A percentile compares a stretch with the other conserved stretches of the same genome.
phyloP scores from a whole-genome alignment of 768 basidiomycete genomes.

The Suillus placidus region DNA sequence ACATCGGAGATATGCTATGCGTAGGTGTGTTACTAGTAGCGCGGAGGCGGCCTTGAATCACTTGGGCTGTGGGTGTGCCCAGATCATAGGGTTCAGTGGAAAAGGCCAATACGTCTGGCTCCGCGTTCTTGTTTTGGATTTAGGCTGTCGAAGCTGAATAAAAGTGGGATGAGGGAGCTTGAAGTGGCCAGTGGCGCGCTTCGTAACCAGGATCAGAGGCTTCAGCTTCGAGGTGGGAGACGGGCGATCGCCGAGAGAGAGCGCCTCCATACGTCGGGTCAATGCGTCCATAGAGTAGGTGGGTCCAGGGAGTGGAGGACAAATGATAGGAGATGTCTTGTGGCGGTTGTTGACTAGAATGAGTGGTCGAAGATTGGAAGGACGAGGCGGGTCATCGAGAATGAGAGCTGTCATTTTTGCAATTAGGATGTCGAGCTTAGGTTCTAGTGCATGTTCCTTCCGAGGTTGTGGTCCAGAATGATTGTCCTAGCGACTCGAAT shows the following conservation, averaged over 20 bases:
- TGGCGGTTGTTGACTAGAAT: background rate
- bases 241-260: background rate
- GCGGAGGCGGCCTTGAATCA: background rate
- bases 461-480: background rate
- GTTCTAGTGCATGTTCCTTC: background rate
- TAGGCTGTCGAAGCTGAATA: background rate
- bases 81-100: background rate
- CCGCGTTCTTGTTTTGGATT: background rate
- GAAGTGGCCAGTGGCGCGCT: background rate
- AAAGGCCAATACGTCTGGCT: background rate
- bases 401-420: background rate
- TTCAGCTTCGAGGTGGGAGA: background rate
- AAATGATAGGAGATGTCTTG: background rate
- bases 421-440: background rate
- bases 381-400: background rate
- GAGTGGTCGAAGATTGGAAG: background rate
- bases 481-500: background rate
- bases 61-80: background rate
- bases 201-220: background rate
- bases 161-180: background rate
- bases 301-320: background rate
- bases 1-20: background rate
- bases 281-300: background rate
- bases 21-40: background rate
- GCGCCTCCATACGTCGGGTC: background rate